Conservation (phyloP, 305 asterid species). For the Coffea humblotiana region DNA sequence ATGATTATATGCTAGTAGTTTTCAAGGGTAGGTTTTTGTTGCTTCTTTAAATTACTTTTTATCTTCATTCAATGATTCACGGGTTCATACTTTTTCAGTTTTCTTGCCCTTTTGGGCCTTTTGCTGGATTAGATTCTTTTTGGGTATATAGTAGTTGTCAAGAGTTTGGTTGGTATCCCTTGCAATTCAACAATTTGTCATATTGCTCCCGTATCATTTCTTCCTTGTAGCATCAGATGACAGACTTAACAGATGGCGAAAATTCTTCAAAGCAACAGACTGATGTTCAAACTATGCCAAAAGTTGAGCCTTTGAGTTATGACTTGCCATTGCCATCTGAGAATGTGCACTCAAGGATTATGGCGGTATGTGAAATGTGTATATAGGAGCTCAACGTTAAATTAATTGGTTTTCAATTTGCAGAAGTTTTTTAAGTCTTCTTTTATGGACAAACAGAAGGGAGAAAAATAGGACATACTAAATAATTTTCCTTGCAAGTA, state of each 20-base stretch:
- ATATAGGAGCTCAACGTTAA: neutral
- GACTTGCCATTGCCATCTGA: conserved; percentile 43
- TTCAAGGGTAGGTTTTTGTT: no score
- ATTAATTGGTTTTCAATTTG: neutral
- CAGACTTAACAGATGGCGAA: conserved; percentile 50
- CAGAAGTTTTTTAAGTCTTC: neutral
- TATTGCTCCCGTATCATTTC: conserved; percentile 12
- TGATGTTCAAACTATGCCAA: conserved; percentile 43
- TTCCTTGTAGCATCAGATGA: conserved; percentile 44
- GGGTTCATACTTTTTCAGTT: neutral
- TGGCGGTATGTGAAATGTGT: neutral
- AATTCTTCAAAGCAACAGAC: conserved; percentile 35
- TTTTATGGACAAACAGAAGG: neutral
- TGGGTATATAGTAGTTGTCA: neutral
- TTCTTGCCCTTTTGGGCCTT: neutral
- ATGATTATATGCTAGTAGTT: no score
- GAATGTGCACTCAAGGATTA: conserved; percentile 29
- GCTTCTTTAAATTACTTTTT: no score
- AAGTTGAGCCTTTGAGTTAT: conserved; percentile 47
- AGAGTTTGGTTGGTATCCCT: neutral
- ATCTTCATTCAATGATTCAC: neutral
- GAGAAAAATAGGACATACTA: neutral
- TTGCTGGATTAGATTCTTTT: neutral
- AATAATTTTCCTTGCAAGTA: neutral
- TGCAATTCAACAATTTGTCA: neutral